A percentile compares a stretch with the other conserved stretches of the same genome.
Evolutionary conservation across 2,329 filamentous ascomycete species (phyloP).

Genomic region (Aspergillus puulaauensis): DNA sequence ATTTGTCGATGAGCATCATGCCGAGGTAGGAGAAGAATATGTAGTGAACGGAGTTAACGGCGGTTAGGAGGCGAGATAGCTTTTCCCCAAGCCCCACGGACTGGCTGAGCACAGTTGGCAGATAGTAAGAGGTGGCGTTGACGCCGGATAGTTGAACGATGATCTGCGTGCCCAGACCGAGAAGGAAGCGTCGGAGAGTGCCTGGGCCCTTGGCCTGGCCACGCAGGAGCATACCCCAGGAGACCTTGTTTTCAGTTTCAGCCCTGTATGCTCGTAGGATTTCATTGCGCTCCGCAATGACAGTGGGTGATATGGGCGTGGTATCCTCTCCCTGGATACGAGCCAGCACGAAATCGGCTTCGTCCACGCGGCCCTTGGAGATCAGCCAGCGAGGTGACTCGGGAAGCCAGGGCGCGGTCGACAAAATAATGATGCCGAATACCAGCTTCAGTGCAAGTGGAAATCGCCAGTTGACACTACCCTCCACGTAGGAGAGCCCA

Average conservation of each 20-base stretch:
- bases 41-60: constrained; percentile 53
- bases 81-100: constrained; percentile 31
- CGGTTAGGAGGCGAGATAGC: constrained; percentile 56
- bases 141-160: constrained; percentile 24
- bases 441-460: constrained; percentile 8
- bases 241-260: no score
- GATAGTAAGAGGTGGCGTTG: constrained; percentile 46
- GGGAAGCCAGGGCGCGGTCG: constrained; percentile 35
- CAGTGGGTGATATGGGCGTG: no score
- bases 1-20: constrained; percentile 50
- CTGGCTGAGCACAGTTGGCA: constrained; percentile 54
- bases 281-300: no score
- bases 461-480: constrained; percentile 32
- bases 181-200: neutral
- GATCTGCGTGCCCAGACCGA: no score
- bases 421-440: constrained; percentile 13
- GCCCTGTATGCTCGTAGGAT: no score
- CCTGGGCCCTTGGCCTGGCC: no score
- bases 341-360: no score
- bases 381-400: constrained; percentile 28
- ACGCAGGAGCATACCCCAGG: no score
- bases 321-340: no score
- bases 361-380: no score
- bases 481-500: constrained; percentile 41
- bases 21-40: constrained; percentile 50